Evolutionary conservation across 495 filamentous ascomycete genomes (phyloP), one percentile per base, ranked within the genome.

Genomic region (Lentithecium fluviatile): DNA sequence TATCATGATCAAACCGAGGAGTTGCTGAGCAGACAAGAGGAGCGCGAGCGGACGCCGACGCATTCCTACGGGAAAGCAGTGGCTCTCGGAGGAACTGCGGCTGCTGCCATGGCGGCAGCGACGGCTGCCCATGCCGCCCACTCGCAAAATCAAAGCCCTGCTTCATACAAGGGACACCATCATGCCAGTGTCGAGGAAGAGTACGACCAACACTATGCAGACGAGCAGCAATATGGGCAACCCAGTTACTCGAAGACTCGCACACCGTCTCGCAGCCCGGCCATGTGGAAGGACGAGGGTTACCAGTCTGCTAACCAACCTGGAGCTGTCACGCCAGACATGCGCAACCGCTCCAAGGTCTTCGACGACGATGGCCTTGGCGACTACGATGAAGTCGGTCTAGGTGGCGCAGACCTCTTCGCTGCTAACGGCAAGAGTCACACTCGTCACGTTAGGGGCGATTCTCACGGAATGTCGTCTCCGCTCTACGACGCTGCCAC

Each of bases 401-500:
- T 26, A 21, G 13, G 19, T 6, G 59, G 59, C 12, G 45, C 34
- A 12, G 60, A 63, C 7, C 61, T 67, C 51, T 69, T 64, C 38
- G 51, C 46, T 15, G 57, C 73, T 36, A 76, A 51, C 47, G 51
- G 37, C 49, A 77, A 53, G 46, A 32, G 10, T 10, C 87, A 91
- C 58, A 68, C 80, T 17, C 82, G 89, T 45, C 83, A 92, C 64
- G 74, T 94, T 43, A 96, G 91, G 66, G 92, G 90, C 17, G 88
- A 95, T 73, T 96, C 94, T 15, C 91, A 96, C 66, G 88, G 88
- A 15, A 88, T 91, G 84, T 84, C 82, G 34, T 93, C 90, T 10
- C 92, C 91, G 6, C 75, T 97, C 17, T 97, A 97, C 68, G 94
- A 97, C 71, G 86, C 89, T 60, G 82, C 93, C 20, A 96, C 90